These are phyloP conservation scores for Leccinum ochraceum DNA, from an alignment of 768 basidiomycete genomes.

Conservation along the genomic window DNA sequence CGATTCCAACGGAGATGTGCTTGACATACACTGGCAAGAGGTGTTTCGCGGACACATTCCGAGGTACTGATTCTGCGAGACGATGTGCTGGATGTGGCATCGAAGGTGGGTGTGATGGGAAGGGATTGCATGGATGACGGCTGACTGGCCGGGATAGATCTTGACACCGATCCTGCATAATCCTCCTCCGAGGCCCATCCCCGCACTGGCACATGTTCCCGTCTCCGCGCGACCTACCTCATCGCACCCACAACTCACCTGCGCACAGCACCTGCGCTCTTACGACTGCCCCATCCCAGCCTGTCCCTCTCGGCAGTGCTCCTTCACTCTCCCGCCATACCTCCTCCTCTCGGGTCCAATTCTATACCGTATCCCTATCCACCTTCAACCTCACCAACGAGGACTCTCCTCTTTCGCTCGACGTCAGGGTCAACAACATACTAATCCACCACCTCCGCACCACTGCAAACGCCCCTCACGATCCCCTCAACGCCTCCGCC, in stretches of 20 bases:
- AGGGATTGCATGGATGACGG: constrained; percentile 4
- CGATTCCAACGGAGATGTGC: constrained; percentile 97
- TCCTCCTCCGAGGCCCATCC: too few species aligned
- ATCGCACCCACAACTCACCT: constrained; percentile 43
- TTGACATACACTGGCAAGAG: constrained; percentile 83
- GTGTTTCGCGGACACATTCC: constrained; percentile 89
- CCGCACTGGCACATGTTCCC: constrained; percentile 41
- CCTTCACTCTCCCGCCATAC: constrained; percentile 38
- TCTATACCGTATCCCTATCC: constrained; percentile 38
- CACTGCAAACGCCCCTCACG: constrained; percentile 10
- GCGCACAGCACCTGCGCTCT: constrained; percentile 35
- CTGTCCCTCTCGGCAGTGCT: constrained; percentile 30
- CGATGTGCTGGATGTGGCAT: constrained; percentile 95
- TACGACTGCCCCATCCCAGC: constrained; percentile 36
- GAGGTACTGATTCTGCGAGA: constrained; percentile 93
- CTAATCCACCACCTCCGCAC: constrained; percentile 46
- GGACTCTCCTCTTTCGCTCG: constrained; percentile 28
- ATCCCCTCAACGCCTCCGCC: constrained; percentile 13
- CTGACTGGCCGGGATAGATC: constrained; percentile 50
- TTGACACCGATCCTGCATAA: constrained; percentile 88
- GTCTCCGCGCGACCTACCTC: constrained; percentile 36
- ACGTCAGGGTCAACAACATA: constrained; percentile 58
- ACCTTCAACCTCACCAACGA: neutral
- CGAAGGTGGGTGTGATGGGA: constrained; percentile 68
- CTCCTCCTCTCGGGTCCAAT: constrained; percentile 36